Percentiles rank a stretch among this genome's conserved stretches.
Conservation (phyloP, 768 basidiomycete species). For the Phaeotremella skinneri region DNA sequence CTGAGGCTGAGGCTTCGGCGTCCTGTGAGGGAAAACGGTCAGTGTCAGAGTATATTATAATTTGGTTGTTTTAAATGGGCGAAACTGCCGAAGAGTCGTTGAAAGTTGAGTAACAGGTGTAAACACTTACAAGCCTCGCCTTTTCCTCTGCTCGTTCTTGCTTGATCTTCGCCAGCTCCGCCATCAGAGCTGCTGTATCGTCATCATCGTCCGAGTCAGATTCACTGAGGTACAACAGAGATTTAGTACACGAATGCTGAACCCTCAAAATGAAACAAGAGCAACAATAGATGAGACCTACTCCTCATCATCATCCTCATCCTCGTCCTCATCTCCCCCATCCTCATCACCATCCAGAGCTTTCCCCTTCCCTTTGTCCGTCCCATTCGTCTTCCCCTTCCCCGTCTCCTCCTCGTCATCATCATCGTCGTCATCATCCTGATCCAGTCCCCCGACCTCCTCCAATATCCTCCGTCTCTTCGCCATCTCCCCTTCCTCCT, state of each 20-base stretch:
- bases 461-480: constrained; percentile 86
- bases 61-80: not conserved
- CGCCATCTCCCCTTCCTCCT: constrained; percentile 65
- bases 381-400: constrained; percentile 44
- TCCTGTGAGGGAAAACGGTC: constrained; percentile 56
- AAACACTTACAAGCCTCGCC: constrained; percentile 58
- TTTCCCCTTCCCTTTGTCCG: constrained; percentile 48
- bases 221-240: constrained; percentile 23
- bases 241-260: constrained; percentile 9
- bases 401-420: constrained; percentile 23
- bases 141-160: constrained; percentile 93
- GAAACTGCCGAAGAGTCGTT: constrained; percentile 1
- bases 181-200: constrained; percentile 86
- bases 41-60: constrained; percentile 7
- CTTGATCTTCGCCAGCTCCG: constrained; percentile 98
- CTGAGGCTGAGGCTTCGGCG: constrained; percentile 66
- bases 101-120: not conserved
- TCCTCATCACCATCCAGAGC: constrained; percentile 52
- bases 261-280: not conserved
- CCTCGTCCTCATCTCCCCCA: constrained; percentile 49
- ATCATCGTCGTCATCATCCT: constrained; percentile 70
- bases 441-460: constrained; percentile 81
- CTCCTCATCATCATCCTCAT: constrained; percentile 53
- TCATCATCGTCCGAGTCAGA: constrained; percentile 70
- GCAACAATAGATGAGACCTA: constrained; percentile 50